Evolutionary conservation across 805 yeast genomes (phyloP), one percentile per base, ranked within the genome.

Genomic region (Kodamaea jinghongensis): DNA sequence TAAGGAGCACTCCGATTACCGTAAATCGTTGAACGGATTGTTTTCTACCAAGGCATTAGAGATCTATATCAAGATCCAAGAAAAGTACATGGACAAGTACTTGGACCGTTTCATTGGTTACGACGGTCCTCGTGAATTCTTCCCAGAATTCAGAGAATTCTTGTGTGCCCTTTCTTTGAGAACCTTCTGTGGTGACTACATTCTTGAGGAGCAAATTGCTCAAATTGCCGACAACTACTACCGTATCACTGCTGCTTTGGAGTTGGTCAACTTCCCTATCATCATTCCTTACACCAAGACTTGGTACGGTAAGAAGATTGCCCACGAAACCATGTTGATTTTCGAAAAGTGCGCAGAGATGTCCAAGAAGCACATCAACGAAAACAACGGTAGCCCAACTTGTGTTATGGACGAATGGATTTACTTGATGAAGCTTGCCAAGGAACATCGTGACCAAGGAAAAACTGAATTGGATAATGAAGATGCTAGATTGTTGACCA

Each of bases 341-440:
- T 89, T 93, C 54, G 96, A 82, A 56, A 66, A 65, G 17, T 91
- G 98, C 72, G 96, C 99, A 12, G 88, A 75, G 50, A 78, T 72
- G 78, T 86, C 98, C 39, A 91, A 91, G 64, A 77, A 75, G 42
- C 82, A 82, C 57, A 83, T 91, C 58, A 60, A 59, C 44, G 82
- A 77, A 30, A 71, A 74, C 4, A 90, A 90, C 50, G 95, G 90
- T 38, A 65, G 75, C 45, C 87, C 96, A 41, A 73, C 77, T 36
- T 89, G 97, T 75, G 89, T 89, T 34, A 80, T 93, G 90, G 99
- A 93, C 61, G 89, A 88, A 48, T 93, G 99, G 99, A 77, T 91
- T 57, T 71, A 73, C 57, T 73, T 83, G 53, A 93, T 93, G 96
- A 73, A 78, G 51, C 81, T 83, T 48, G 86, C 90, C 28, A 70